These are phyloP conservation scores for Colletotrichum eremochloae DNA, from an alignment of 2,329 filamentous ascomycete genomes.

Conservation along the genomic window DNA sequence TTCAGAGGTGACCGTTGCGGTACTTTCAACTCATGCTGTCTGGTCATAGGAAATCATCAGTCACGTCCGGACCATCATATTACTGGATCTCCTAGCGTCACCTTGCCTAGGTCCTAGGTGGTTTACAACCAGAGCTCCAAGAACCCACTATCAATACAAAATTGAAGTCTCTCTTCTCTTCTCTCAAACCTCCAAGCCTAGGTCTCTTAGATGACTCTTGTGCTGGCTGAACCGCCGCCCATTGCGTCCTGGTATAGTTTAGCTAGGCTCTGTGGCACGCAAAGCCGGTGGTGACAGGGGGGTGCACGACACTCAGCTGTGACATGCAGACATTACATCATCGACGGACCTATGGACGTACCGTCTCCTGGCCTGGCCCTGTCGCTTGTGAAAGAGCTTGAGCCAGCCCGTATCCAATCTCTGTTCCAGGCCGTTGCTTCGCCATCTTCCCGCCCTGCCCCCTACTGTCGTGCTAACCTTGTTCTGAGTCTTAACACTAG, in stretches of 20 bases:
- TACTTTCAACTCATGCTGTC: neutral
- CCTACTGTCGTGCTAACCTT: slow-evolving; percentile 30
- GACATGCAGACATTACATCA: slow-evolving; percentile 35
- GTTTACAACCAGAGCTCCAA: slow-evolving; percentile 18
- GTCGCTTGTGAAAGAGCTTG: slow-evolving; percentile 21
- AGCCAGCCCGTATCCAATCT: slow-evolving; percentile 26
- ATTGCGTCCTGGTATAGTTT: neutral
- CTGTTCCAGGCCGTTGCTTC: slow-evolving; percentile 12
- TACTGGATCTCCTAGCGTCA: slow-evolving; percentile 20
- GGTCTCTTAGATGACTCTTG: neutral
- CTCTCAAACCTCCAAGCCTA: neutral
- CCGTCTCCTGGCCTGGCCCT: slow-evolving; percentile 8
- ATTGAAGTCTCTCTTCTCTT: neutral
- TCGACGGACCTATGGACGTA: slow-evolving; percentile 11
- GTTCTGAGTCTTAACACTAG: slow-evolving; percentile 16
- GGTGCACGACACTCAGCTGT: slow-evolving; percentile 23
- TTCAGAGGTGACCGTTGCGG: slow-evolving; percentile 1
- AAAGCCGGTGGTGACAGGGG: slow-evolving; percentile 21
- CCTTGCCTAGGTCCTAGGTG: neutral
- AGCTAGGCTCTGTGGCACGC: slow-evolving; percentile 24
- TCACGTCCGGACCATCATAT: neutral
- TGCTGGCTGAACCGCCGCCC: neutral
- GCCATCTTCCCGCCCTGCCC: slow-evolving; percentile 7
- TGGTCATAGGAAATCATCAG: neutral
- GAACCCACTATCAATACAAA: slow-evolving; percentile 24